These are phyloP conservation scores for Xylaria sp. DNA, from an alignment of 2,329 filamentous ascomycete species.

Conservation along the genomic window DNA sequence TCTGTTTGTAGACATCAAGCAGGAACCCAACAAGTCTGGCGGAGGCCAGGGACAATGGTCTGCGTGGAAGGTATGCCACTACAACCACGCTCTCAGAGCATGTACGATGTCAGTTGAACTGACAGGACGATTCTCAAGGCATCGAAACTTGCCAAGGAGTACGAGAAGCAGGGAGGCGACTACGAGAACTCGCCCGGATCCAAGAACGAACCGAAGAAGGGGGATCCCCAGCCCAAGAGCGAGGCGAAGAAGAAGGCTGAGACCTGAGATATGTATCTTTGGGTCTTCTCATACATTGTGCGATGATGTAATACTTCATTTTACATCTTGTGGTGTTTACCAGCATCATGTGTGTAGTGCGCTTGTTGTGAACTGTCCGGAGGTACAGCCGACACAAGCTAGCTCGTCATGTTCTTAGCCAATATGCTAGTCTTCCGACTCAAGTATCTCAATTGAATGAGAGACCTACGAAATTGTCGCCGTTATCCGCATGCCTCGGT, in stretches of 20 bases:
- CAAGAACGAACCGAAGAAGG: constrained; percentile 40
- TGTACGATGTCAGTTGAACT: neutral
- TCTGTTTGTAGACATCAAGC: constrained; percentile 42
- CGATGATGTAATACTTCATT: constrained; percentile 3
- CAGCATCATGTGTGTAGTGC: no score
- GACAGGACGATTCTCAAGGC: constrained; percentile 25
- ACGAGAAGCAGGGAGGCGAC: constrained; percentile 45
- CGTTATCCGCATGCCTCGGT: no score
- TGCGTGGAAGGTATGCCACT: constrained; percentile 39
- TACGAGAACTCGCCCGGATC: constrained; percentile 46
- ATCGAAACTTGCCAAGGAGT: constrained; percentile 45
- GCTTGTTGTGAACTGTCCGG: no score
- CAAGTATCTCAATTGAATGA: no score
- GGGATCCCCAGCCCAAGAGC: constrained; percentile 27
- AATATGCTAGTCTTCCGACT: no score
- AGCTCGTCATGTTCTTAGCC: no score
- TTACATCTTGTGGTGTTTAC: constrained; percentile 2
- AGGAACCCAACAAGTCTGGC: constrained; percentile 46
- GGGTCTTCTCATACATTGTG: neutral
- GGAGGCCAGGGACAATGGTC: constrained; percentile 45
- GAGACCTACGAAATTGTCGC: no score
- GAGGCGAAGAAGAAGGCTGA: constrained; percentile 6
- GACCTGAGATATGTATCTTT: neutral
- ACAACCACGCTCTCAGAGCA: neutral
- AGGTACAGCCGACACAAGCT: no score